Evolutionary conservation across 2,329 filamentous ascomycete genomes (phyloP).

Genomic region (Trichoderma sp.): DNA sequence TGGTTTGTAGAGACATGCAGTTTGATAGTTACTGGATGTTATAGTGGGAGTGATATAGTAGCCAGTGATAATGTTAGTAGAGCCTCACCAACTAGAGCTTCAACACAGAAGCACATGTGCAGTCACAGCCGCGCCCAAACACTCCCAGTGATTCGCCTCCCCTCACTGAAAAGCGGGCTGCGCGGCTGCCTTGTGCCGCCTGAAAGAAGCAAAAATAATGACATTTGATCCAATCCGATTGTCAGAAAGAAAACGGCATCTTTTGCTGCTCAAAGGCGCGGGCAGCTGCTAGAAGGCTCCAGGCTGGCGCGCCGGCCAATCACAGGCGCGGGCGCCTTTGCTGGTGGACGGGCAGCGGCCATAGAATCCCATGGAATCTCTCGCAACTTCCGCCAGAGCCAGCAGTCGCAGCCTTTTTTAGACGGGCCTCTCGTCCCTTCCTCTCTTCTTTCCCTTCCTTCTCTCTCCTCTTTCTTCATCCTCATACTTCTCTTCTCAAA

Average conservation of each 20-base stretch:
- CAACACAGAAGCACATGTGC: neutral
- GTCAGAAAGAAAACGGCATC: neutral
- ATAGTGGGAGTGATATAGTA: neutral
- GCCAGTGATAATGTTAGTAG: neutral
- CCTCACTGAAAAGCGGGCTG: slow-evolving; percentile 18
- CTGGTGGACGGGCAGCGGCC: slow-evolving; percentile 38
- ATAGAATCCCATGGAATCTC: slow-evolving; percentile 53
- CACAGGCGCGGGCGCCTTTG: slow-evolving; percentile 32
- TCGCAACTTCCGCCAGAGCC: slow-evolving; percentile 34
- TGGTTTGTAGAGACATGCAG: no score
- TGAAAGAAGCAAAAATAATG: neutral
- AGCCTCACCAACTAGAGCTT: neutral
- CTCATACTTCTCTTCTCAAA: slow-evolving; percentile 24
- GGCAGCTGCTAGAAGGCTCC: slow-evolving; percentile 36
- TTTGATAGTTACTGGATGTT: no score
- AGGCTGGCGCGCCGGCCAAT: slow-evolving; percentile 34
- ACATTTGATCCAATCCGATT: no score
- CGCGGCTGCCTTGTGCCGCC: slow-evolving; percentile 22
- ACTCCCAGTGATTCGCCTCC: neutral
- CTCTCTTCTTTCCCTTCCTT: slow-evolving; percentile 33
- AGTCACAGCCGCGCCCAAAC: neutral
- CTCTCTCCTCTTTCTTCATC: slow-evolving; percentile 31
- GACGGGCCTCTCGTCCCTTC: slow-evolving; percentile 35
- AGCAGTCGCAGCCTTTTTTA: slow-evolving; percentile 43
- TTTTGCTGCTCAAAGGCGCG: neutral